A percentile compares a stretch with the other conserved stretches of the same genome.
These are phyloP conservation scores for Aspergillus sp. DNA, from an alignment of 2,329 filamentous ascomycete genomes.

Conservation along the genomic window DNA sequence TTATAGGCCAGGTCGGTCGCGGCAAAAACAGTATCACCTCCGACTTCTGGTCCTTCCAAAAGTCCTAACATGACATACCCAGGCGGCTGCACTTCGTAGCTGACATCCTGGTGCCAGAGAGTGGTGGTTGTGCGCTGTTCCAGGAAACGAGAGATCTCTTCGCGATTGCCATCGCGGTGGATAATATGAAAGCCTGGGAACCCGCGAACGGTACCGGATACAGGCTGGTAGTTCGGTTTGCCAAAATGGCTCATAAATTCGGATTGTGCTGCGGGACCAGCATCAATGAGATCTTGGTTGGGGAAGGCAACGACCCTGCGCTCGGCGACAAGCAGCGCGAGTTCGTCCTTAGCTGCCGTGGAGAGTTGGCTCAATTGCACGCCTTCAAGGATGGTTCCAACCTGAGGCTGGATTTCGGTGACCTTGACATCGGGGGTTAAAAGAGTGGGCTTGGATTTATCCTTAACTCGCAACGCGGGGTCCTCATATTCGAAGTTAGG, in stretches of 20 bases:
- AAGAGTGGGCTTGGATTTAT: constrained; percentile 40
- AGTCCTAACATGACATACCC: constrained; percentile 51
- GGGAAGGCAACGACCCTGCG: constrained; percentile 57
- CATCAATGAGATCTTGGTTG: constrained; percentile 51
- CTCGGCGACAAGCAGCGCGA: constrained; percentile 67
- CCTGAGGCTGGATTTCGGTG: constrained; percentile 43
- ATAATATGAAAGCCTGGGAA: constrained; percentile 50
- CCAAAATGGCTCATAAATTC: constrained; percentile 49
- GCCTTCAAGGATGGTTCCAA: constrained; percentile 44
- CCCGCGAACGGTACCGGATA: constrained; percentile 42
- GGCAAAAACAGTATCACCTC: constrained; percentile 50
- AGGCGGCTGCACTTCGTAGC: constrained; percentile 50
- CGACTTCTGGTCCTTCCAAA: constrained; percentile 51
- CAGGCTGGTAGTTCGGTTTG: constrained; percentile 47
- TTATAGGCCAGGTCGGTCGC: constrained; percentile 48
- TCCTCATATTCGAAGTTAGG: constrained; percentile 47
- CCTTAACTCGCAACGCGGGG: constrained; percentile 47
- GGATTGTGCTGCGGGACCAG: constrained; percentile 44
- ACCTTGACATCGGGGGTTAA: constrained; percentile 31
- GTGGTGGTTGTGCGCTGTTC: constrained; percentile 48
- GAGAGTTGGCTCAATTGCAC: constrained; percentile 51
- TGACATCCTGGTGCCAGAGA: constrained; percentile 52
- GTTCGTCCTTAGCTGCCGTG: constrained; percentile 51
- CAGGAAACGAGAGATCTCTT: constrained; percentile 45
- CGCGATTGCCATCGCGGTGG: constrained; percentile 45